Base-by-base conservation (phyloP, 305 asterid genomes). In the Fraxinus velutina region DNA sequence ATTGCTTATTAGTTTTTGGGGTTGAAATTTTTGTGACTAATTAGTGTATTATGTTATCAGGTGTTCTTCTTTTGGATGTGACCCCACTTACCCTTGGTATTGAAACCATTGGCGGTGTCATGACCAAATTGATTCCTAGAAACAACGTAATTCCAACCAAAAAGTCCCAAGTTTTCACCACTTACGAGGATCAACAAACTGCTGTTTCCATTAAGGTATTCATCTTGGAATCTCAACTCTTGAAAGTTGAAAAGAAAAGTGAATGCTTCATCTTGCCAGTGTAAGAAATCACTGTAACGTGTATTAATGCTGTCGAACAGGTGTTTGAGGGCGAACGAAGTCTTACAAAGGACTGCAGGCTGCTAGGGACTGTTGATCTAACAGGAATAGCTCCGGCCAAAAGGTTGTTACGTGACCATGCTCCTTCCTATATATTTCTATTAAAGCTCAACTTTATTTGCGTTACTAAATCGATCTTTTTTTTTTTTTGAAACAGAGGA, bases 281-380 rank as follows among this genome's bases (percentile, higher is more conserved):
- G 33, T 55, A 24, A 15, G 2, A 24, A 8, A 15, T 15, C 21
- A 6, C 2, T n/a, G 21, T 81, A 68, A 89, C 84, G 30, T 30
- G 55, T 78, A 64, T 36, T 66, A 2, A 6, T 60, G 57, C 52
- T 39, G 2, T 78, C 7, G 36, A 15, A 73, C 86, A 93, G 95
- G 98, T 93, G 76, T 93, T 88, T 27, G 96, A 92, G 85, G 98
- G 98, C 79, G 96, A 92, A 84, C 84, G 97, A 60, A 93, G 95
- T 85, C 92, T 92, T 22, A 87, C 90, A n/a, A 90, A 93, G 84
- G 96, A 93, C 89, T 90, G 93, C 76, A 88, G 94, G 85, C 81
- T 87, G 75, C 97, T 91, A 0, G 98, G 98, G 13, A 91, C 90
- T 29, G 91, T 93, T n/a, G 93, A 91, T 60, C 85, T 93, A 42